phyloP scores from a whole-genome alignment of 306 rosid genomes.

The Cucurbita argyrosperma region DNA sequence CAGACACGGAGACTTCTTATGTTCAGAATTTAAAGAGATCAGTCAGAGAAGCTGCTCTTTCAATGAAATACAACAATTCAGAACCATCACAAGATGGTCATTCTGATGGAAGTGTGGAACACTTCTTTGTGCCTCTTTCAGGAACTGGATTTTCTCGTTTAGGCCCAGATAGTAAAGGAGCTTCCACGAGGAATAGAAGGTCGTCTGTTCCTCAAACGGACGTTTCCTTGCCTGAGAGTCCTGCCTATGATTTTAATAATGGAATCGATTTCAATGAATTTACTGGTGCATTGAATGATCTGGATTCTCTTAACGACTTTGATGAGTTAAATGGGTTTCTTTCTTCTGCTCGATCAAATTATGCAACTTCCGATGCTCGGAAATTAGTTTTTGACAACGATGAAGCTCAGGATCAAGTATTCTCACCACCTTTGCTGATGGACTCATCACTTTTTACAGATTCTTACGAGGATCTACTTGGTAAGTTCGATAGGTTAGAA shows the following conservation, averaged over 20 bases:
- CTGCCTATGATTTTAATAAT: slow-evolving; percentile 26
- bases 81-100: slow-evolving; percentile 51
- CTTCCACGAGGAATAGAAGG: slow-evolving; percentile 56
- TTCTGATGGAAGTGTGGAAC: slow-evolving; percentile 78
- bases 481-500: slow-evolving; percentile 32
- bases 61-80: slow-evolving; percentile 35
- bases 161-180: slow-evolving; percentile 46
- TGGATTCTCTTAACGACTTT: slow-evolving; percentile 56
- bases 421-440: slow-evolving; percentile 86
- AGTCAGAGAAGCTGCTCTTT: slow-evolving; percentile 85
- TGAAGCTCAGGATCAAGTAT: slow-evolving; percentile 69
- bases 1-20: slow-evolving; percentile 40
- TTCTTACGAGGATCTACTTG: slow-evolving; percentile 83
- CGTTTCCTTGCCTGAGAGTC: slow-evolving; percentile 34
- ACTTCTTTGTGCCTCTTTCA: slow-evolving; percentile 73
- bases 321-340: slow-evolving; percentile 76
- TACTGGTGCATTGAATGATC: slow-evolving; percentile 47
- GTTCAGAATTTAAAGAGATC: slow-evolving; percentile 72
- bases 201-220: slow-evolving; percentile 39
- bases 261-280: slow-evolving; percentile 37
- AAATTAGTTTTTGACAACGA: slow-evolving; percentile 53
- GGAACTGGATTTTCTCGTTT: slow-evolving; percentile 54
- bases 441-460: slow-evolving; percentile 61
- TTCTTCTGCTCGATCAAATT: slow-evolving; percentile 47
- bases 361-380: slow-evolving; percentile 46